Percentiles rank a stretch among this genome's conserved stretches.
These are phyloP conservation scores for Agaricales sp. DNA, from an alignment of 1,284 basidiomycete genomes.

Conservation along the genomic window DNA sequence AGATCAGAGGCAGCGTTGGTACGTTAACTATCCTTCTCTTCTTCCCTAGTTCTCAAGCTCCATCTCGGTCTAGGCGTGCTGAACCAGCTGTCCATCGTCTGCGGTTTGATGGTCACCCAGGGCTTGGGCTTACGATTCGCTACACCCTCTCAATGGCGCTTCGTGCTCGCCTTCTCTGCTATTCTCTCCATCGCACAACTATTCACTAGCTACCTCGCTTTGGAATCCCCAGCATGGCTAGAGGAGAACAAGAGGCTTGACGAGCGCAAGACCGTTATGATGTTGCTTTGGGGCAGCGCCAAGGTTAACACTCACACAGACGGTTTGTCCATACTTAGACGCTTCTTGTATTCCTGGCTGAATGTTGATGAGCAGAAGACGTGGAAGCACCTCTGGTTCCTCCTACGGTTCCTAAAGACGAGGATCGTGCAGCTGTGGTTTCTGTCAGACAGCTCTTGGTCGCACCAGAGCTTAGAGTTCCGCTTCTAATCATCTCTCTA, in stretches of 20 bases:
- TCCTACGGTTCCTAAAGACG: conserved; percentile 34
- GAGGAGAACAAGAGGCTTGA: conserved; percentile 35
- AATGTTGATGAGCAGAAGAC: neutral
- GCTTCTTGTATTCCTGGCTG: conserved; percentile 1
- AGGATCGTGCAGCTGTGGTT: conserved; percentile 16
- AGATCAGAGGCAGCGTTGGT: conserved; percentile 69
- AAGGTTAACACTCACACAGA: conserved; percentile 5
- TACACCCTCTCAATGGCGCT: conserved; percentile 61
- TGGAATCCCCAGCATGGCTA: conserved; percentile 66
- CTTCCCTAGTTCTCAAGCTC: conserved; percentile 2
- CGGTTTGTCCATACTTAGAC: conserved; percentile 4
- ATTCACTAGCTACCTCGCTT: conserved; percentile 35
- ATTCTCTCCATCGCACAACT: conserved; percentile 51
- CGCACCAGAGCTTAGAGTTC: conserved; percentile 48
- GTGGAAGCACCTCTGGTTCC: conserved; percentile 9
- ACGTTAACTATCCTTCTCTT: conserved; percentile 12
- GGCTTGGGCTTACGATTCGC: conserved; percentile 52
- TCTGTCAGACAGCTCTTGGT: conserved; percentile 42
- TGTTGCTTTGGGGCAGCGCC: conserved; percentile 40
- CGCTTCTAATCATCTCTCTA: conserved; percentile 61
- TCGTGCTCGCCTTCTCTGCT: conserved; percentile 62
- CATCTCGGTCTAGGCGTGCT: conserved; percentile 50
- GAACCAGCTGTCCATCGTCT: conserved; percentile 80
- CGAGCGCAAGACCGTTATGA: conserved; percentile 35
- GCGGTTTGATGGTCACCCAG: conserved; percentile 78